Evolutionary conservation across 768 basidiomycete genomes (phyloP).

Genomic region (Tulasnella sp.): DNA sequence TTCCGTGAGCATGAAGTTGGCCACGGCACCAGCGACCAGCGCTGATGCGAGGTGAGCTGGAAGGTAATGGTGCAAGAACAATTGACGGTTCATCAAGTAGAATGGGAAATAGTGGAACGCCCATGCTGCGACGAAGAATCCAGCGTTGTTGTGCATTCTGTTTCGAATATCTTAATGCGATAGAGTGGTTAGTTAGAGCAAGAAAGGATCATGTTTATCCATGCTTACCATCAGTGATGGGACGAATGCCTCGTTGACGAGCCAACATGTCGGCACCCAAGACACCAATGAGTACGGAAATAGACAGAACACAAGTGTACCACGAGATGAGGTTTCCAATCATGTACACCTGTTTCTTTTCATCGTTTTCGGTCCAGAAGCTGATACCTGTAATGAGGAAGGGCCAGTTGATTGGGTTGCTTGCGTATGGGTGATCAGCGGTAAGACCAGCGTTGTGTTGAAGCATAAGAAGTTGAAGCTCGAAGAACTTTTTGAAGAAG

Average conservation of each 20-base stretch:
- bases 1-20: constrained; percentile 83
- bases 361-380: constrained; percentile 87
- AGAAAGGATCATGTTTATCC: background rate
- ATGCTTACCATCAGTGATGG: constrained; percentile 74
- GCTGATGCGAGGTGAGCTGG: constrained; percentile 91
- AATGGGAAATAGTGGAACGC: constrained; percentile 92
- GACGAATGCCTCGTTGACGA: constrained; percentile 67
- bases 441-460: constrained; percentile 99
- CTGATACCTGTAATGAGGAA: constrained; percentile 93
- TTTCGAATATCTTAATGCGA: constrained; percentile 69
- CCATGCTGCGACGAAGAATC: constrained; percentile 94
- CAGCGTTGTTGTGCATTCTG: constrained; percentile 86
- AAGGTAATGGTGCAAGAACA: constrained; percentile 96
- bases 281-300: constrained; percentile 83
- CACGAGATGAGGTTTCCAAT: constrained; percentile 90
- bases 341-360: constrained; percentile 87
- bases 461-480: constrained; percentile 89
- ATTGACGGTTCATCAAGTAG: constrained; percentile 93
- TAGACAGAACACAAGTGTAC: constrained; percentile 81
- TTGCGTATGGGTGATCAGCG: constrained; percentile 95
- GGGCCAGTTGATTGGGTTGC: constrained; percentile 94
- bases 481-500: constrained; percentile 90
- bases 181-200: background rate
- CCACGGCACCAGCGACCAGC: constrained; percentile 79
- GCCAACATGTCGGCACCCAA: constrained; percentile 82